These are phyloP conservation scores for Apiotrichum montevideense DNA, from an alignment of 1,284 basidiomycete genomes.

Conservation along the genomic window DNA sequence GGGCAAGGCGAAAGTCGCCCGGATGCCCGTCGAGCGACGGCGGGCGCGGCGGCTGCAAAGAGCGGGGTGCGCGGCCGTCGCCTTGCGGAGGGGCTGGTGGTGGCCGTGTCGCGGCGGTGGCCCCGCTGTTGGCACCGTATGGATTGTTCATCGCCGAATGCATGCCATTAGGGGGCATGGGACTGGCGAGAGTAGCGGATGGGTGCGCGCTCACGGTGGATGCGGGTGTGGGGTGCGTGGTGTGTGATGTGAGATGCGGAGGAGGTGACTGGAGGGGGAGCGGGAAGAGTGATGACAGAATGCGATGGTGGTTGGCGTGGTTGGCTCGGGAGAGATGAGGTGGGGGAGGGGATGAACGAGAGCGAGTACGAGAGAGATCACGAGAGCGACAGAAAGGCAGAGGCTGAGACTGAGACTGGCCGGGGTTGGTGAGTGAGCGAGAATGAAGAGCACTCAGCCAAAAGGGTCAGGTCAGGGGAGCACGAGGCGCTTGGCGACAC, in stretches of 20 bases:
- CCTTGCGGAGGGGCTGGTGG: neutral
- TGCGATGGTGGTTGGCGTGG: neutral
- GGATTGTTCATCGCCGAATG: constrained; percentile 1
- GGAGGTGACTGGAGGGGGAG: too few relatives aligned
- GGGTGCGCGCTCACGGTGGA: too few relatives aligned
- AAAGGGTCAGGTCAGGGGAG: too few relatives aligned
- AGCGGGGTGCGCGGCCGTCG: neutral
- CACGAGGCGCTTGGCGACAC: too few relatives aligned
- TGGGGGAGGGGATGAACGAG: neutral
- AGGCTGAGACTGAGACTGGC: too few relatives aligned
- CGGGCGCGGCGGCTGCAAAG: neutral
- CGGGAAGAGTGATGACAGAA: too few relatives aligned
- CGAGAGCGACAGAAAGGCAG: too few relatives aligned
- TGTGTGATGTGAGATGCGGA: too few relatives aligned
- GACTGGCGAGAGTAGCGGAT: neutral
- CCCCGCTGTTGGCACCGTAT: neutral
- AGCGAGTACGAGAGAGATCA: neutral
- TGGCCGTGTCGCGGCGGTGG: neutral
- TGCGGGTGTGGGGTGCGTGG: too few relatives aligned
- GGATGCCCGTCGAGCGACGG: neutral
- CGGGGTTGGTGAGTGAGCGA: too few relatives aligned
- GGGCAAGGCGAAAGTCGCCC: neutral
- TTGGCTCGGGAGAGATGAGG: neutral
- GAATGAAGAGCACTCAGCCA: too few relatives aligned
- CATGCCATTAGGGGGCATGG: neutral